These are phyloP conservation scores for Sugiyamaella americana DNA, from an alignment of 805 yeast genomes.

Conservation along the genomic window DNA sequence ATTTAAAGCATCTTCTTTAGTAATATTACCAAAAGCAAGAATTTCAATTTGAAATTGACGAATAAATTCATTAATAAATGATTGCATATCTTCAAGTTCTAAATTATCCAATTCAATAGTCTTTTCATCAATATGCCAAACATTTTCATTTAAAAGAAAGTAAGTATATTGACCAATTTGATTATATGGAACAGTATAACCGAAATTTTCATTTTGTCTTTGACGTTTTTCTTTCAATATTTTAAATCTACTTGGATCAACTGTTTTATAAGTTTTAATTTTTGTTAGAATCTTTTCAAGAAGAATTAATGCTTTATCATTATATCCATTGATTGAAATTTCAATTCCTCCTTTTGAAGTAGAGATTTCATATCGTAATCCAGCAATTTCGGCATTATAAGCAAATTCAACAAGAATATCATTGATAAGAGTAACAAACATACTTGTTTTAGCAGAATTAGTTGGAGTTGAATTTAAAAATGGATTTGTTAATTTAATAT, in stretches of 20 bases:
- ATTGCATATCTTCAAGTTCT: constrained; percentile 43
- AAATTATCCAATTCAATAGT: constrained; percentile 42
- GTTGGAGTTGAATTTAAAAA: constrained; percentile 53
- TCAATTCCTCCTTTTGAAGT: constrained; percentile 66
- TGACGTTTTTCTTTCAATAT: constrained; percentile 57
- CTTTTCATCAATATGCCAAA: constrained; percentile 62
- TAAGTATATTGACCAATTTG: constrained; percentile 64
- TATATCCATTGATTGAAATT: constrained; percentile 69
- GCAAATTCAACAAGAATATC: constrained; percentile 71
- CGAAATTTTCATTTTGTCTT: constrained; percentile 62
- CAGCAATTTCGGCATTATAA: constrained; percentile 82
- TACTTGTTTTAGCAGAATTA: constrained; percentile 49
- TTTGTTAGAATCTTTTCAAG: constrained; percentile 54
- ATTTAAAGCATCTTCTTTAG: constrained; percentile 46
- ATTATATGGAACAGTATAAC: constrained; percentile 67
- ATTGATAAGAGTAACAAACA: constrained; percentile 64
- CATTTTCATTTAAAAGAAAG: constrained; percentile 61
- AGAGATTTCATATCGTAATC: constrained; percentile 52
- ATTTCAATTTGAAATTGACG: constrained; percentile 62
- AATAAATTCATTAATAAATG: constrained; percentile 48
- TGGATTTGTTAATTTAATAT: constrained; percentile 58
- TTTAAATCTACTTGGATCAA: constrained; percentile 52
- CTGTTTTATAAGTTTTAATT: constrained; percentile 44
- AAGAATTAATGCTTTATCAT: constrained; percentile 67
- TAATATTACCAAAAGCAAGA: constrained; percentile 71